phyloP scores from a whole-genome alignment of 116 monocot genomes.

The Cymodocea nodosa region DNA sequence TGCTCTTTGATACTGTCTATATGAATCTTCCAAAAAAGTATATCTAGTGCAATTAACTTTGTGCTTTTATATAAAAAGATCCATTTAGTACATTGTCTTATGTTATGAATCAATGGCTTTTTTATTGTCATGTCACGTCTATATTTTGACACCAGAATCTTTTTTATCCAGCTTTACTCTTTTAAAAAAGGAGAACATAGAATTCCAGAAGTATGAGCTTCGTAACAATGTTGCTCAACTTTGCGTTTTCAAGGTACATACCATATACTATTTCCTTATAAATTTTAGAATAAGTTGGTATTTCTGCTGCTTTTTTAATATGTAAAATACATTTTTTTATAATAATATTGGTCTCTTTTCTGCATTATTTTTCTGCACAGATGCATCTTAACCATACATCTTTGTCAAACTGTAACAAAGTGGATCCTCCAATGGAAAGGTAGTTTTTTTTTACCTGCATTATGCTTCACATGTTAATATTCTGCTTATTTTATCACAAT shows the following conservation, averaged over 20 bases:
- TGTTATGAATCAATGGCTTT: not conserved
- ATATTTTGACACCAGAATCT: not conserved
- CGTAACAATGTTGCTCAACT: slow-evolving; percentile 65
- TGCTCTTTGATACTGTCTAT: too few relatives aligned
- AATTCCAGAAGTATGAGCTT: slow-evolving; percentile 39
- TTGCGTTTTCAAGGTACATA: slow-evolving; percentile 35
- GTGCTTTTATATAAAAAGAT: too few relatives aligned
- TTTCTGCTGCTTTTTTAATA: not conserved
- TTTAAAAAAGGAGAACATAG: slow-evolving; percentile 43
- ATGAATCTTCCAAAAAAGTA: too few relatives aligned
- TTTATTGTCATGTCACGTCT: not conserved
- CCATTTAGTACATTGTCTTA: too few relatives aligned
- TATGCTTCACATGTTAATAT: not conserved
- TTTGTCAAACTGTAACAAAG: slow-evolving; percentile 6
- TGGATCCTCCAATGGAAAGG: slow-evolving; percentile 5
- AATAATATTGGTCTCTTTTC: not conserved
- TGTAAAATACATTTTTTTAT: not conserved
- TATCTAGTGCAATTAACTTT: too few relatives aligned
- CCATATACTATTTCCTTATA: not conserved
- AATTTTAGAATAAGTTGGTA: not conserved
- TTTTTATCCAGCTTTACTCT: slow-evolving; percentile 37
- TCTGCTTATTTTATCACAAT: not conserved
- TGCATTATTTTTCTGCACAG: slow-evolving; percentile 13
- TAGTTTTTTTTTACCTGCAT: slow-evolving; percentile 10
- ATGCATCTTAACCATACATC: slow-evolving; percentile 8